Conservation (phyloP, 148 eudicot genomes). For the Suaeda aralocaspica region DNA sequence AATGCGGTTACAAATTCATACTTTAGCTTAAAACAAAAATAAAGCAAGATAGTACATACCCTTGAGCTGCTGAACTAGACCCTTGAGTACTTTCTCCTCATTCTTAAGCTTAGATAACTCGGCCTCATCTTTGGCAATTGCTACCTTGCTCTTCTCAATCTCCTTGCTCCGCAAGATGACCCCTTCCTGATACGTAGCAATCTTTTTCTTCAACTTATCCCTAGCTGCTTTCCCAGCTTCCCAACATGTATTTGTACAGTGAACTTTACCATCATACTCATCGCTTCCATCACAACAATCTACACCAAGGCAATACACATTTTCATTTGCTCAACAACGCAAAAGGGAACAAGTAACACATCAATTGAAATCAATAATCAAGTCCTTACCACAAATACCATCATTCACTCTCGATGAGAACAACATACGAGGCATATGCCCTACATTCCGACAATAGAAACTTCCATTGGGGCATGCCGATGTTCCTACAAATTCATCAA, state of each 20-base stretch:
- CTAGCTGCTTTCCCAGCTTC: conserved; percentile 97
- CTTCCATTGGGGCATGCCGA: conserved; percentile 93
- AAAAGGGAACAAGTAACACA: conserved; percentile 7
- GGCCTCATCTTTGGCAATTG: conserved; percentile 70
- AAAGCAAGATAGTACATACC: conserved; percentile 37
- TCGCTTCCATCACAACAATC: conserved; percentile 99
- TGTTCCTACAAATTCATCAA: conserved; percentile 61
- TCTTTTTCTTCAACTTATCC: conserved; percentile 80
- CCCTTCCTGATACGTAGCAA: conserved; percentile 71
- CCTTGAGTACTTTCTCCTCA: conserved; percentile 81
- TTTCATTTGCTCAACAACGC: conserved; percentile 19
- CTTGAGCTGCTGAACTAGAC: conserved; percentile 75
- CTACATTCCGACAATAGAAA: conserved; percentile 78
- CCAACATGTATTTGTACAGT: conserved; percentile 93
- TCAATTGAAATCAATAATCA: conserved; percentile 4
- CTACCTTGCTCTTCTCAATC: conserved; percentile 67
- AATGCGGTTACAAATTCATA: too few species aligned
- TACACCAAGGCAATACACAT: conserved; percentile 29
- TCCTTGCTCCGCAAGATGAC: conserved; percentile 61
- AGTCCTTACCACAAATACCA: conserved; percentile 85
- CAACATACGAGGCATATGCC: conserved; percentile 63
- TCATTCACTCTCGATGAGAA: conserved; percentile 92
- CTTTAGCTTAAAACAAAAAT: neutral
- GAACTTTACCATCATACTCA: conserved; percentile 78
- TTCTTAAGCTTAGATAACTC: conserved; percentile 68